Evolutionary conservation across 257 asterid genomes (phyloP).

Genomic region (Verbascum thapsus): DNA sequence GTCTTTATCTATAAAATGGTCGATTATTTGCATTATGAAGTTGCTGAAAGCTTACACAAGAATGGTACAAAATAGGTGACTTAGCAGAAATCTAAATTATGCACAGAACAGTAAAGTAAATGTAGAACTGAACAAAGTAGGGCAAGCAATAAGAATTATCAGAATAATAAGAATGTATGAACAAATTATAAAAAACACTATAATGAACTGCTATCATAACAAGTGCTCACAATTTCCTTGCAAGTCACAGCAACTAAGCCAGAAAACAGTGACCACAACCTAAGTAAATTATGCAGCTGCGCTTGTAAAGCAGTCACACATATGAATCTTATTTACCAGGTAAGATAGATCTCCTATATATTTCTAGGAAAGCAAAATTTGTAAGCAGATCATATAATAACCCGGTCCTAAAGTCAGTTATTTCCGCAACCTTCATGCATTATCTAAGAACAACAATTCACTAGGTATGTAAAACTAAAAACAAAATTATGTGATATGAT

Average conservation of each 20-base stretch:
- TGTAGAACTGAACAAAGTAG: neutral
- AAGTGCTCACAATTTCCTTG: conserved; percentile 7
- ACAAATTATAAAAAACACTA: neutral
- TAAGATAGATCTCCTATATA: too few species aligned
- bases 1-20: too few species aligned
- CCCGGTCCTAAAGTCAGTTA: neutral
- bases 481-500: neutral
- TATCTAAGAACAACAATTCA: neutral
- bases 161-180: neutral
- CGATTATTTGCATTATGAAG: too few species aligned
- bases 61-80: too few species aligned
- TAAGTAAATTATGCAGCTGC: conserved; percentile 15
- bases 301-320: conserved; percentile 17
- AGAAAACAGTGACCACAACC: neutral
- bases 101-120: too few species aligned
- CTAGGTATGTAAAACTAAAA: conserved; percentile 2
- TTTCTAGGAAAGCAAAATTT: neutral
- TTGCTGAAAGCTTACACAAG: too few species aligned
- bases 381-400: neutral
- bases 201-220: neutral
- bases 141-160: conserved; percentile 9
- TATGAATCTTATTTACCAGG: neutral
- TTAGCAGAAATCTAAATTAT: too few species aligned
- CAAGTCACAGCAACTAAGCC: conserved; percentile 22
- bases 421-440: neutral